Percentiles rank a stretch among this genome's conserved stretches.
phyloP scores from a whole-genome alignment of 2,329 filamentous ascomycete genomes.

The Cladosporium oxysporum region DNA sequence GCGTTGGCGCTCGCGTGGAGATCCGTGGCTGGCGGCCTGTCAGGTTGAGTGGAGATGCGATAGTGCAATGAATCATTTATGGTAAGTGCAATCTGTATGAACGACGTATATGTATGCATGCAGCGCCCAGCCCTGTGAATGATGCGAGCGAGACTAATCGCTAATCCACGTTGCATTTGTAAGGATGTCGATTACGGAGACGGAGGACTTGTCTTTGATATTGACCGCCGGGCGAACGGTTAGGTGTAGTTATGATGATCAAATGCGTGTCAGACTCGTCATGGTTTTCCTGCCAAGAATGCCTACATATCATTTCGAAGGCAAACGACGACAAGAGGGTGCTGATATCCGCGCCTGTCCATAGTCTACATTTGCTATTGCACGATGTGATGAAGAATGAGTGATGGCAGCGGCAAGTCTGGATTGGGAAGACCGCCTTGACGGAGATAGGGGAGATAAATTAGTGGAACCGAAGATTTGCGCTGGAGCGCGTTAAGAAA shows the following conservation, averaged over 20 bases:
- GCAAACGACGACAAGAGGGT: no score
- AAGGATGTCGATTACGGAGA: background rate
- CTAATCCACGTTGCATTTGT: background rate
- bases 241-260: background rate
- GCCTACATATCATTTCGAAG: no score
- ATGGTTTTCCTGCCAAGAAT: no score
- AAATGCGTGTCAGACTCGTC: background rate
- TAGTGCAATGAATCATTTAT: background rate
- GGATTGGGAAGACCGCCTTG: background rate
- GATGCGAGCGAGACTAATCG: background rate
- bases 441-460: background rate
- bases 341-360: no score
- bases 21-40: background rate
- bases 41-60: constrained; percentile 1
- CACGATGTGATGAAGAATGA: background rate
- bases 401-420: constrained; percentile 8
- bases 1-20: constrained; percentile 19
- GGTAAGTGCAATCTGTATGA: background rate
- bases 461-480: background rate
- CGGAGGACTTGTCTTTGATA: background rate
- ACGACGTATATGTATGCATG: background rate
- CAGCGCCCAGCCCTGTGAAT: background rate
- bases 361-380: background rate
- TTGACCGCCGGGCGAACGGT: background rate
- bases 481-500: background rate